Percentiles rank a stretch among this genome's conserved stretches.
Evolutionary conservation across 768 basidiomycete genomes (phyloP).

Genomic region (Sistotremastrum suecicum): DNA sequence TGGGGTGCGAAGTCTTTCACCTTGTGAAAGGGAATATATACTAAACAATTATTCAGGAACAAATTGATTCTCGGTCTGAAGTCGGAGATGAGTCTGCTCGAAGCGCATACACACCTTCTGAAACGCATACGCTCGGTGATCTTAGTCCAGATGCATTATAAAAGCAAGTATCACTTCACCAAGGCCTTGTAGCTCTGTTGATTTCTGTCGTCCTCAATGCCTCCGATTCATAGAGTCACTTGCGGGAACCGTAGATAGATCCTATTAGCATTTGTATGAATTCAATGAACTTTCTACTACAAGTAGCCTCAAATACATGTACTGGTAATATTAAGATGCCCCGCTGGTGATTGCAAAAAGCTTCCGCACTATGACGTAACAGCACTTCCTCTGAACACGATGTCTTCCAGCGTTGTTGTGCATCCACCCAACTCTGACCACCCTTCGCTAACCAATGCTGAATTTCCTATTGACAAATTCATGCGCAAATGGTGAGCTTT

Average conservation of each 20-base stretch:
- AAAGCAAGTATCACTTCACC: background rate
- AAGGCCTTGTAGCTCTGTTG: too few relatives aligned
- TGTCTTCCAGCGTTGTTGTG: constrained; percentile 2
- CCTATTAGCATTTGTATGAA: too few relatives aligned
- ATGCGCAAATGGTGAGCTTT: constrained; percentile 13
- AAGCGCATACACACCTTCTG: constrained; percentile 45
- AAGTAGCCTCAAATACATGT: too few relatives aligned
- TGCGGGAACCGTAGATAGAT: too few relatives aligned
- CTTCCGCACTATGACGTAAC: too few relatives aligned
- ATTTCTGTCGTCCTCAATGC: too few relatives aligned
- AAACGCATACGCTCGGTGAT: constrained; percentile 46
- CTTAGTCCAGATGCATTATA: constrained; percentile 61
- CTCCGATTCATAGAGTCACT: too few relatives aligned
- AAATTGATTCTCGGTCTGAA: constrained; percentile 58
- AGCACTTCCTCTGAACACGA: too few relatives aligned
- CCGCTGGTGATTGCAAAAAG: too few relatives aligned
- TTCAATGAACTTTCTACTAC: too few relatives aligned
- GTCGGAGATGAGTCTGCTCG: constrained; percentile 61
- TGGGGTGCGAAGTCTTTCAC: constrained; percentile 42
- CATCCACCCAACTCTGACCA: constrained; percentile 3
- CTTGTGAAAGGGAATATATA: constrained; percentile 2
- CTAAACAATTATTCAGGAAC: constrained; percentile 34
- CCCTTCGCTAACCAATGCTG: background rate
- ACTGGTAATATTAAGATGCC: too few relatives aligned
- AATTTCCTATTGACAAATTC: constrained; percentile 7